phyloP scores from a whole-genome alignment of 2,329 filamentous ascomycete species.

The Neonectria neomacrospora region DNA sequence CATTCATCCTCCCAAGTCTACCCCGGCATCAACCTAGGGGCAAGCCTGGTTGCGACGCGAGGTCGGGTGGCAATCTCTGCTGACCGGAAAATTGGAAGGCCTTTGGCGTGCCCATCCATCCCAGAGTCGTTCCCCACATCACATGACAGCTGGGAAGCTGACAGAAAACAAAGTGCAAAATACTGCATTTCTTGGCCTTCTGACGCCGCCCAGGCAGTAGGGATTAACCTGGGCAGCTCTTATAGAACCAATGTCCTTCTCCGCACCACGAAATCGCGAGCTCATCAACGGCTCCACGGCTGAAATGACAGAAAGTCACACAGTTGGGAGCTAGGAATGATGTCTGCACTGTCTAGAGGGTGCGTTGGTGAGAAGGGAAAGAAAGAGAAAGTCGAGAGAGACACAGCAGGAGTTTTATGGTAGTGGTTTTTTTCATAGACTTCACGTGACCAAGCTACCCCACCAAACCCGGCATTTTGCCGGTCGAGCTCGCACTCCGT shows the following conservation, averaged over 20 bases:
- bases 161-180: neutral
- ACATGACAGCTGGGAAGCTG: neutral
- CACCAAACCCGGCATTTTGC: constrained; percentile 40
- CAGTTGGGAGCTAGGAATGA: constrained; percentile 66
- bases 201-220: constrained; percentile 55
- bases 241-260: constrained; percentile 65
- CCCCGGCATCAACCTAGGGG: neutral
- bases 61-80: neutral
- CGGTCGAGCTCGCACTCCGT: constrained; percentile 13
- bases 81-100: neutral
- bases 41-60: neutral
- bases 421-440: constrained; percentile 21
- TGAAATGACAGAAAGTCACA: constrained; percentile 74
- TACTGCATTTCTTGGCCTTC: constrained; percentile 52
- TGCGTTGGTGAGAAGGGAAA: constrained; percentile 69
- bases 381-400: constrained; percentile 4
- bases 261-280: constrained; percentile 68
- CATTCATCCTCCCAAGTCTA: neutral
- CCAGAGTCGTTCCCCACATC: neutral
- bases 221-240: constrained; percentile 66
- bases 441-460: constrained; percentile 41
- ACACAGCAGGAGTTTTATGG: constrained; percentile 15
- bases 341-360: constrained; percentile 90
- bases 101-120: neutral
- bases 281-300: constrained; percentile 71